A percentile compares a stretch with the other conserved stretches of the same genome.
Evolutionary conservation across 75 land plant species (phyloP).

Genomic region (Cupressus sempervirens): DNA sequence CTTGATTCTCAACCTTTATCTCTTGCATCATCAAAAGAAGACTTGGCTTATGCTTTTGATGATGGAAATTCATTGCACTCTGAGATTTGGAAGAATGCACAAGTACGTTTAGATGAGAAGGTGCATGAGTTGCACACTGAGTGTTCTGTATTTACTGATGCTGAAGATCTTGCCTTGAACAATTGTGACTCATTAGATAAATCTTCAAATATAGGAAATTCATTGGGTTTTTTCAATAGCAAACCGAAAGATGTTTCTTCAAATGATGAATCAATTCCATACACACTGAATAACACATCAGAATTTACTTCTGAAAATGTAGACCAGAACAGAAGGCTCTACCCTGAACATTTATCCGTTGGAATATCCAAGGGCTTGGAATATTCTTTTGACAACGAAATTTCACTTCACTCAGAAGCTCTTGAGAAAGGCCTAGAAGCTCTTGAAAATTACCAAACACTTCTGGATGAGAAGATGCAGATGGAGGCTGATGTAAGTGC

Average conservation of each 20-base stretch:
- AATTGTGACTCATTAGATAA: constrained; percentile 9
- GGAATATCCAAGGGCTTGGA: background rate
- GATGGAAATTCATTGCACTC: background rate
- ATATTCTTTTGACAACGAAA: background rate
- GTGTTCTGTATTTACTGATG: background rate
- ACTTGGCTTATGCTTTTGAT: background rate
- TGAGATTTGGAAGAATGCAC: background rate
- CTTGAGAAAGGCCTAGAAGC: background rate
- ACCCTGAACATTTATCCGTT: background rate
- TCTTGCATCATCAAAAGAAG: background rate
- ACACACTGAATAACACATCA: background rate
- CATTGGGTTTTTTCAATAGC: background rate
- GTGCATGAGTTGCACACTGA: background rate
- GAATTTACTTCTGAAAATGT: background rate
- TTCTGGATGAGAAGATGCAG: background rate
- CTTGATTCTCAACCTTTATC: background rate
- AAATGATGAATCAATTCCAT: background rate
- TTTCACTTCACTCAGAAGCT: background rate
- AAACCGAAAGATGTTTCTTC: background rate
- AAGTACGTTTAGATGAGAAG: constrained; percentile 1
- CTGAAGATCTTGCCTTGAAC: constrained; percentile 1
- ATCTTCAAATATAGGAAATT: background rate
- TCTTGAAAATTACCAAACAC: background rate
- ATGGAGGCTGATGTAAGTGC: background rate
- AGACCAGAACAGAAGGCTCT: background rate